Evolutionary conservation across 1,284 basidiomycete species (phyloP).

Genomic region (Hymenochaete sp.): DNA sequence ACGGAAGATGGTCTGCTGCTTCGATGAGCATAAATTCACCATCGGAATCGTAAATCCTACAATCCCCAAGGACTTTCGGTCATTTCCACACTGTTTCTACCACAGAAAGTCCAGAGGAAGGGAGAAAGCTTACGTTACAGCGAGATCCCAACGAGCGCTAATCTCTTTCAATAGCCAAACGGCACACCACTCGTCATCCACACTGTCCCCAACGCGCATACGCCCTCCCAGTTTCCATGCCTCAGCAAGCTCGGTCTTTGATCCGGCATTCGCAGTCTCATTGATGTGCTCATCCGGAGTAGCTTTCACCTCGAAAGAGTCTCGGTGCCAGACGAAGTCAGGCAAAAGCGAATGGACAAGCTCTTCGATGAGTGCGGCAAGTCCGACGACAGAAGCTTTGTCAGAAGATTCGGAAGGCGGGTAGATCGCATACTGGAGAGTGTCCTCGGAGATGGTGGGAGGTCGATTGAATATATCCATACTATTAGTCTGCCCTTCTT

Average conservation of each 20-base stretch:
- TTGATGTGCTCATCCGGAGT: conserved; percentile 28
- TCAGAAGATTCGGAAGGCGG: conserved; percentile 44
- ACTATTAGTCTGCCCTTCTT: conserved; percentile 16
- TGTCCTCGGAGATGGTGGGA: conserved; percentile 78
- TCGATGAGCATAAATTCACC: conserved; percentile 97
- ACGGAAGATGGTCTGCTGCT: conserved; percentile 83
- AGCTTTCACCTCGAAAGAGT: conserved; percentile 76
- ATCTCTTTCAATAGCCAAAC: conserved; percentile 83
- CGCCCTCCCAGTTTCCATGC: conserved; percentile 59
- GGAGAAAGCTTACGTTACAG: conserved; percentile 48
- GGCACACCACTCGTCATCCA: conserved; percentile 94
- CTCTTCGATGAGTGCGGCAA: conserved; percentile 60
- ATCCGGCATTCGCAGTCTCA: conserved; percentile 26
- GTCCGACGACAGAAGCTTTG: conserved; percentile 52
- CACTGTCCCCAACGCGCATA: conserved; percentile 85
- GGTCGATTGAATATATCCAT: conserved; percentile 58
- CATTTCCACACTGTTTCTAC: conserved; percentile 11
- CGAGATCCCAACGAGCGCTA: conserved; percentile 67
- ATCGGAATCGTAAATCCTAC: conserved; percentile 80
- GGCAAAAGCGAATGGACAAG: conserved; percentile 53
- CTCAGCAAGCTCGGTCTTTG: conserved; percentile 22
- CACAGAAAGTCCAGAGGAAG: conserved; percentile 9
- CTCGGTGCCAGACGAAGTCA: conserved; percentile 81
- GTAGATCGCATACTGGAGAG: conserved; percentile 68
- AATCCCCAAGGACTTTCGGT: conserved; percentile 12